phyloP scores from a whole-genome alignment of 495 filamentous ascomycete genomes.

The Penicillium ochrochloron region DNA sequence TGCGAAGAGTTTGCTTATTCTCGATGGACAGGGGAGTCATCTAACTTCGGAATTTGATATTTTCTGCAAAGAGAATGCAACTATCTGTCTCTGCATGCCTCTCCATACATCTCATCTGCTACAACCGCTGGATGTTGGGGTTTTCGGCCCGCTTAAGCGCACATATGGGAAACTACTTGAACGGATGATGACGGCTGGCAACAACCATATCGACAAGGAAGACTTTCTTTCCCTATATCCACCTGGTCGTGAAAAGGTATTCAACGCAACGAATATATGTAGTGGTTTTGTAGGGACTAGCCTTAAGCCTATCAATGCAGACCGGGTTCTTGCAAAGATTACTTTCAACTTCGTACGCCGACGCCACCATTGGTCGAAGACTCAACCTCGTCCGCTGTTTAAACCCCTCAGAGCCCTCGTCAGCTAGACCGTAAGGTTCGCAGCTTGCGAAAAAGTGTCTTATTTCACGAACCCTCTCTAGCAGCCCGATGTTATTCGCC shows the following conservation, averaged over 20 bases:
- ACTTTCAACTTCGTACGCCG: no score
- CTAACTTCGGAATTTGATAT: constrained; percentile 27
- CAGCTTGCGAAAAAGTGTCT: no score
- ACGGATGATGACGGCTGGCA: neutral
- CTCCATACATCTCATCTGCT: constrained; percentile 32
- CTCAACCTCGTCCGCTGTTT: no score
- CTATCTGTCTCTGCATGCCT: constrained; percentile 31
- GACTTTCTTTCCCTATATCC: neutral
- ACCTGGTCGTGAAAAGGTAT: neutral
- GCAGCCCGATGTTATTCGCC: no score
- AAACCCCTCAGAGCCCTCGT: no score
- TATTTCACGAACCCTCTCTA: no score
- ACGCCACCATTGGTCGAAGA: no score
- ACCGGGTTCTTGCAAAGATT: no score
- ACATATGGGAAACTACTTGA: constrained; percentile 3
- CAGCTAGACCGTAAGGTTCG: no score
- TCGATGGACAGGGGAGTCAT: constrained; percentile 36
- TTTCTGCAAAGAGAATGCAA: constrained; percentile 26
- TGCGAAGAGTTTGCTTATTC: constrained; percentile 30
- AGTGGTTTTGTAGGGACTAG: neutral
- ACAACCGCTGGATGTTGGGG: constrained; percentile 31
- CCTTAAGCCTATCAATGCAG: neutral
- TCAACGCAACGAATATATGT: neutral
- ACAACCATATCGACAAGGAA: constrained; percentile 20
- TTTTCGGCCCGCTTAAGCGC: constrained; percentile 6